Base-by-base conservation (phyloP, 345 rosid genomes). In the Populus davidiana region DNA sequence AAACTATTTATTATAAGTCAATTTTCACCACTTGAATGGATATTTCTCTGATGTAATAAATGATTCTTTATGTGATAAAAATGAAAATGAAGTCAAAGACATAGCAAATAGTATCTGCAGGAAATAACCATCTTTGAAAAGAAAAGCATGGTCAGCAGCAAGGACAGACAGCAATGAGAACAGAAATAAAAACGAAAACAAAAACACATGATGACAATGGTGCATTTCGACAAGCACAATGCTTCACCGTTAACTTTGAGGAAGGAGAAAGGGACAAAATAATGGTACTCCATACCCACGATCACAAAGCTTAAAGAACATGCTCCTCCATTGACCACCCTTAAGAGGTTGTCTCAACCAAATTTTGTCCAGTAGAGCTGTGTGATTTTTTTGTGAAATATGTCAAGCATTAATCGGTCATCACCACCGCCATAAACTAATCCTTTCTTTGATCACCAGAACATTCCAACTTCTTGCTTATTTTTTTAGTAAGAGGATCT, bases 101-200 rank as follows among this genome's bases (percentile, higher is more conserved):
- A 21, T 36, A 8, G 74, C 67, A 78, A 81, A 76, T 39, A 16
- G 20, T 43, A 38, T 52, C 38, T 49, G 47, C 71, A 70, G n/a
- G 61, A 50, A 41, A 59, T 72, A 44, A 61, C 6, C 35, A 8
- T 33, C 47, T 31, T 27, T 31, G 47, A 41, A 41, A 41, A 41
- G 47, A 41, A 33, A 69, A 72, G 73, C 78, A 81, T 66, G 47
- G 14, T 71, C 49, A 59, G 29, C 64, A 71, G 20, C 16, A 73
- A 67, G 71, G 81, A 81, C 70, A 70, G 81, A 71, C 79, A 70
- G 78, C 70, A 49, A 83, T 83, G 44, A 27, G 16, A 41, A 6
- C 0, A 59, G 43, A 10, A 25, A 76, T 74, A 36, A 65, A 65
- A 72, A 21, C 23, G 29, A 20, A 39, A 68, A 38, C 41, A 41